These are phyloP conservation scores for Achaetomium macrosporum DNA, from an alignment of 2,329 filamentous ascomycete species.

Conservation along the genomic window DNA sequence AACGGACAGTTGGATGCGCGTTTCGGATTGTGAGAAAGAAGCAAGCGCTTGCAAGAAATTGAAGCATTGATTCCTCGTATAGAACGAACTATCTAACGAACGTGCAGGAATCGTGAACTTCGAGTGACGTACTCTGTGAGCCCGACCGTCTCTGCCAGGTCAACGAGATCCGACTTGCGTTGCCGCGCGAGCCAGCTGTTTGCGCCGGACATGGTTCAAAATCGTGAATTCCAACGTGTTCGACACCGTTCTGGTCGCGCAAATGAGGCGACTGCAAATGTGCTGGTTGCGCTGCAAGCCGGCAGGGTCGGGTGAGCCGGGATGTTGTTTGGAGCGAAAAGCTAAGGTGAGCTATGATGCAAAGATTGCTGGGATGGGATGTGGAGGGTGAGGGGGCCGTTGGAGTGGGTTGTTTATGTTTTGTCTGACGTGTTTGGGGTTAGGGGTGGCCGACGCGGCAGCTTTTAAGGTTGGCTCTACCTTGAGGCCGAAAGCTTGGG, in stretches of 20 bases:
- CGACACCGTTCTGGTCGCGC: constrained; percentile 30
- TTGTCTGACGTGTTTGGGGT: constrained; percentile 22
- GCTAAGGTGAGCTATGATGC: constrained; percentile 3
- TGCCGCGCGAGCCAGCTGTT: constrained; percentile 73
- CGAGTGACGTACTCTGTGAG: constrained; percentile 60
- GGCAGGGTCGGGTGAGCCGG: neutral
- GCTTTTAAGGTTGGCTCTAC: neutral
- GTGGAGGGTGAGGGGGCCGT: constrained; percentile 11
- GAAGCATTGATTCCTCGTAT: no score
- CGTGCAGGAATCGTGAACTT: no score
- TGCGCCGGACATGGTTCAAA: constrained; percentile 20
- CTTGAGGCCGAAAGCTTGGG: no score
- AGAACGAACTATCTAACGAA: no score
- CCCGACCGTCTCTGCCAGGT: constrained; percentile 65
- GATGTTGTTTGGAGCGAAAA: neutral
- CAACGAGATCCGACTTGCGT: constrained; percentile 73
- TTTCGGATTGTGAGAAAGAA: no score
- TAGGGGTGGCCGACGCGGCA: constrained; percentile 6
- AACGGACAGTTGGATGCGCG: no score
- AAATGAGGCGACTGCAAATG: constrained; percentile 29
- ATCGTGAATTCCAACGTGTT: constrained; percentile 8
- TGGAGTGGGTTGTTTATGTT: constrained; percentile 33
- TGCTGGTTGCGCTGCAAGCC: constrained; percentile 14
- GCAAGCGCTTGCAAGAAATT: no score
- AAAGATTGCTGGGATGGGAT: constrained; percentile 1